Percentiles rank a stretch among this genome's conserved stretches.
Conservation (phyloP, 2,329 filamentous ascomycete genomes). For the Xylariaceae sp. region DNA sequence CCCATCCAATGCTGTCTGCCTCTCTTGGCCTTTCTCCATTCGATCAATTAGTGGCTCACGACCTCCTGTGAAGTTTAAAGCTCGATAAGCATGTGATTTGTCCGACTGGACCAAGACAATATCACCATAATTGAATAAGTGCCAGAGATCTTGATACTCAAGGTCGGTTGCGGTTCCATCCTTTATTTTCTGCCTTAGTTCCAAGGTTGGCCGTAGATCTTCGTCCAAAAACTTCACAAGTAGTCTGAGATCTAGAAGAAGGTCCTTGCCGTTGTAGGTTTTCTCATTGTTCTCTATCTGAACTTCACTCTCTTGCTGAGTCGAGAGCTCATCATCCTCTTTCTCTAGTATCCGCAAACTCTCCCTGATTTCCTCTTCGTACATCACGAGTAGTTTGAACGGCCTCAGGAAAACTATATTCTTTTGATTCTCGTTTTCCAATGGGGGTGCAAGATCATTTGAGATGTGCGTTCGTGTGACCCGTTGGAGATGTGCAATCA, state of each 20-base stretch:
- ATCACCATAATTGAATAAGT: constrained; percentile 8
- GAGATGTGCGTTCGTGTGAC: constrained; percentile 2
- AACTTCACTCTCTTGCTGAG: not conserved
- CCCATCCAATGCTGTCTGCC: not conserved
- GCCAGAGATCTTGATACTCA: constrained; percentile 12
- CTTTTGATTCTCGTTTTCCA: not conserved
- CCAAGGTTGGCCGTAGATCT: constrained; percentile 4
- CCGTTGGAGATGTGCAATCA: constrained; percentile 10
- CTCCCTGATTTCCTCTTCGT: constrained; percentile 9
- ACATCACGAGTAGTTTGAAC: constrained; percentile 8
- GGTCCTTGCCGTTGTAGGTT: not conserved
- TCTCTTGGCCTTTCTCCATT: not conserved
- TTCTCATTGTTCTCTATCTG: not conserved
- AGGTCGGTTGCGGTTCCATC: constrained; percentile 1
- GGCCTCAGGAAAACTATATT: constrained; percentile 6
- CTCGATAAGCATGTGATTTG: constrained; percentile 14
- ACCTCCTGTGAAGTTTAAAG: constrained; percentile 15
- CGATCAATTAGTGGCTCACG: not conserved
- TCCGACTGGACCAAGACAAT: constrained; percentile 3
- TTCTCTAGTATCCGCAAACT: constrained; percentile 7
- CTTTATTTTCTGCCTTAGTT: not conserved
- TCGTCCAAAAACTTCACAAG: constrained; percentile 15
- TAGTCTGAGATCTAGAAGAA: constrained; percentile 7
- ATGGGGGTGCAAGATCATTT: not conserved
- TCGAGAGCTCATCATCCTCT: not conserved